Evolutionary conservation across 2,329 filamentous ascomycete species (phyloP), one percentile per base, ranked within the genome.

Genomic region (Metarhizium anisopliae): DNA sequence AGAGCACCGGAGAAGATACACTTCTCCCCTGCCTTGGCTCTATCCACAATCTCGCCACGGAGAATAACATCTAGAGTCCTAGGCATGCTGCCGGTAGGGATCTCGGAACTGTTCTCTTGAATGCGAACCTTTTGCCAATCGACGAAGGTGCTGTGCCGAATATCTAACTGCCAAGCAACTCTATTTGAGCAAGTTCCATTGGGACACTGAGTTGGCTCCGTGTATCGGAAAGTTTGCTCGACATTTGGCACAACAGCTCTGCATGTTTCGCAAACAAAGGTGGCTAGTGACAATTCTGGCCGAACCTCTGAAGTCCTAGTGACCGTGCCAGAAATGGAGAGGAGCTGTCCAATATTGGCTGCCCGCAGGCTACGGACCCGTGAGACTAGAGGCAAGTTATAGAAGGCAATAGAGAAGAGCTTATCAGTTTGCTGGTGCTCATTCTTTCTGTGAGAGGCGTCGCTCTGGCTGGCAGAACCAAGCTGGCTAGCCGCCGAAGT

Each of bases 41-140:
- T 85, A 66, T 99, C 94, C 30, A 99, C 94, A 76, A 99, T 96
- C 70, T 99, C 94, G 66, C 94, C 94, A 58, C 94, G 86, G 38
- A 99, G 74, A 62, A 99, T 96, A 47, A 99, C 88, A 66, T 99
- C 94, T 83, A 99, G 94, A 2, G 94, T 99, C 58, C 94, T 83
- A 29, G 94, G 94, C 94, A 99, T 99, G 74, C 92, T 96, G 55
- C 94, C 94, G 0, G 94, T 99, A 0, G 94, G 94, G 42, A 99
- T 99, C 69, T 99, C 94, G 4, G 93, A 93, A 62, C 91, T 96
- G 75, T 97, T 99, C 72, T 99, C 94, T 72, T 99, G 94, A 59
- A 97, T 90, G 60, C 95, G 89, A 29, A 97, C 91, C 70, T 97
- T 97, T 69, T 99, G 94, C 94, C 94, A 99, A 74, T 99, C 94